Evolutionary conservation across 345 rosid genomes (phyloP).

Genomic region (Citrus australasica): DNA sequence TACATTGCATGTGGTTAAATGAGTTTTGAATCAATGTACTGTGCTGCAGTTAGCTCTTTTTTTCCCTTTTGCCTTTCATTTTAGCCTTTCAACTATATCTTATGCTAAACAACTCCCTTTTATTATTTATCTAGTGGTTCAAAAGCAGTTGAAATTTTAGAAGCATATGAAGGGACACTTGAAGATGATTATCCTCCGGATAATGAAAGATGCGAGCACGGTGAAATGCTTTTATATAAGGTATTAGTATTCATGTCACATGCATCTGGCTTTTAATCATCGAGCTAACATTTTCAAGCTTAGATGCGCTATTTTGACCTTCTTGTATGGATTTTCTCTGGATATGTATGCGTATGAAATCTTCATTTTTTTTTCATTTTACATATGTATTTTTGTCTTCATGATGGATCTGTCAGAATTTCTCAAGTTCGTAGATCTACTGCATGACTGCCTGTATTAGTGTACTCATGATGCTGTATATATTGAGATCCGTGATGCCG

Average conservation of each 20-base stretch:
- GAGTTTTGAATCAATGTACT: background rate
- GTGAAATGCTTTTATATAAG: conserved; percentile 98
- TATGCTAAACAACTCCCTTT: conserved; percentile 4
- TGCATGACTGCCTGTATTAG: too few relatives aligned
- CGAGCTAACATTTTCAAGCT: background rate
- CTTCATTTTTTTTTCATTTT: background rate
- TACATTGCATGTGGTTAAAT: background rate
- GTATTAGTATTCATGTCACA: conserved; percentile 28
- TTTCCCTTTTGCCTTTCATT: background rate
- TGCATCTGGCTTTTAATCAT: background rate
- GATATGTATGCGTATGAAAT: background rate
- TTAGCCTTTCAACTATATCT: background rate
- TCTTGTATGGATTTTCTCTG: background rate
- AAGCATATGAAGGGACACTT: conserved; percentile 97
- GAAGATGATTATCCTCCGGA: conserved; percentile 99
- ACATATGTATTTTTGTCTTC: background rate
- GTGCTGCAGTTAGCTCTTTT: background rate
- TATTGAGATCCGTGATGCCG: too few relatives aligned
- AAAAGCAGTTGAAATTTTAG: conserved; percentile 96
- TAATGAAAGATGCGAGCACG: conserved; percentile 91
- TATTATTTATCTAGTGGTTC: conserved; percentile 51
- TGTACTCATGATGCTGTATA: too few relatives aligned
- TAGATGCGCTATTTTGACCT: background rate
- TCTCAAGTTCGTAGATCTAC: background rate
- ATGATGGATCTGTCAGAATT: background rate